Evolutionary conservation across 495 filamentous ascomycete genomes (phyloP).

Genomic region (Penicillium maclennaniae): DNA sequence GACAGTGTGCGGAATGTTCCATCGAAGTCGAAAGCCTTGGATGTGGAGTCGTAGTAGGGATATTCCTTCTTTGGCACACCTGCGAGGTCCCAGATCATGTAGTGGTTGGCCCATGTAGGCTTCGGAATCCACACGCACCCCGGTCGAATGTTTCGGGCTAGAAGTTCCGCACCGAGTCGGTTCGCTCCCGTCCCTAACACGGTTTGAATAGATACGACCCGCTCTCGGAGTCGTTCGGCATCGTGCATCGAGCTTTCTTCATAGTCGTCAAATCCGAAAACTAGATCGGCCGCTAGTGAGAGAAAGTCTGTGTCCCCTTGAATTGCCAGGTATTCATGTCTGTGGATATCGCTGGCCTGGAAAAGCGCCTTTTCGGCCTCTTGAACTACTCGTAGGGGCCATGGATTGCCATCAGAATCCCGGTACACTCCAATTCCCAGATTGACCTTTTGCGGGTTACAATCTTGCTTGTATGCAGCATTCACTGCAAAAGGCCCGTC

Average conservation of each 20-base stretch:
- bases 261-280: background rate
- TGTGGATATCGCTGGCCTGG: background rate
- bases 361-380: background rate
- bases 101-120: constrained; percentile 34
- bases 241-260: background rate
- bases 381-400: background rate
- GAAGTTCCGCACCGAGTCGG: constrained; percentile 73
- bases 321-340: background rate
- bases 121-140: constrained; percentile 24
- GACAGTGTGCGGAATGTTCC: background rate
- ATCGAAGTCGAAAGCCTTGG: background rate
- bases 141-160: constrained; percentile 37
- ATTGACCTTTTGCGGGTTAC: background rate
- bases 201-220: constrained; percentile 50
- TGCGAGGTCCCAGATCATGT: constrained; percentile 24
- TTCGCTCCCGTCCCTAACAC: constrained; percentile 85
- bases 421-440: background rate
- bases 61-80: constrained; percentile 16
- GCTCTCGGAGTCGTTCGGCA: background rate
- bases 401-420: background rate
- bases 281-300: background rate
- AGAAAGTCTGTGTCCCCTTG: background rate
- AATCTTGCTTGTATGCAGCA: background rate
- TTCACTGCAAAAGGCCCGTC: background rate
- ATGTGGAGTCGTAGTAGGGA: constrained; percentile 29